A percentile compares a stretch with the other conserved stretches of the same genome.
Conservation (phyloP, 495 filamentous ascomycete species). For the Pyronema omphalodes region DNA sequence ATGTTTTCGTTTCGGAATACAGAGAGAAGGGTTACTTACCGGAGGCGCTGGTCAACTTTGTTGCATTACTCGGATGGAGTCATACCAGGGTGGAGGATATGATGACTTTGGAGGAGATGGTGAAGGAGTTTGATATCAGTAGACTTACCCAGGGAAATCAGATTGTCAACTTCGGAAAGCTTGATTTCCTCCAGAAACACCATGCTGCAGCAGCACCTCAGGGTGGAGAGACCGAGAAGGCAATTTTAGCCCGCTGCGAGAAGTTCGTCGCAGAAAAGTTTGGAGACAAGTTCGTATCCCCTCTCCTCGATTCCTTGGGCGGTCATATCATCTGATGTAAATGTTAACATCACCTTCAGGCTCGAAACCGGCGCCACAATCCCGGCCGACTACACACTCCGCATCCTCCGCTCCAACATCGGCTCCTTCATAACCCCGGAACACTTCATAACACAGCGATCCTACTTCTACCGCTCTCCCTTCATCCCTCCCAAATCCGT, state of each 20-base stretch:
- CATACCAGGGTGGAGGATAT: constrained; percentile 43
- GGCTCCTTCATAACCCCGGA: constrained; percentile 41
- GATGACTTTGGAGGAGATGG: constrained; percentile 49
- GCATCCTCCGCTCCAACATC: constrained; percentile 41
- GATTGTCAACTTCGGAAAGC: constrained; percentile 62
- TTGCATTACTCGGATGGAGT: constrained; percentile 72
- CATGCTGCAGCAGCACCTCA: constrained; percentile 34
- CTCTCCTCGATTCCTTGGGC: background rate
- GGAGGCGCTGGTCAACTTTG: constrained; percentile 61
- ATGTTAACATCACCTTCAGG: background rate
- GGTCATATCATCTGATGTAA: no score
- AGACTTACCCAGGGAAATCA: constrained; percentile 72
- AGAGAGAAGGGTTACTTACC: constrained; percentile 52
- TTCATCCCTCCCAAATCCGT: constrained; percentile 19
- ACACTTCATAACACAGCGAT: constrained; percentile 39
- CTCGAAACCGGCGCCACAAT: constrained; percentile 11
- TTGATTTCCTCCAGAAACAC: constrained; percentile 57
- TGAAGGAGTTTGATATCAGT: constrained; percentile 52
- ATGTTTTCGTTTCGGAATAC: constrained; percentile 51
- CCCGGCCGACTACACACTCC: constrained; percentile 27
- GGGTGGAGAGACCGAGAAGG: constrained; percentile 9
- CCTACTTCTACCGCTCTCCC: constrained; percentile 44
- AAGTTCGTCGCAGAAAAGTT: constrained; percentile 21
- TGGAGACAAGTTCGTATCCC: constrained; percentile 11
- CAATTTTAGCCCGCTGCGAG: constrained; percentile 24